Evolutionary conservation across 176 grass and related monocot species (phyloP).

Genomic region (Carex cristatella): DNA sequence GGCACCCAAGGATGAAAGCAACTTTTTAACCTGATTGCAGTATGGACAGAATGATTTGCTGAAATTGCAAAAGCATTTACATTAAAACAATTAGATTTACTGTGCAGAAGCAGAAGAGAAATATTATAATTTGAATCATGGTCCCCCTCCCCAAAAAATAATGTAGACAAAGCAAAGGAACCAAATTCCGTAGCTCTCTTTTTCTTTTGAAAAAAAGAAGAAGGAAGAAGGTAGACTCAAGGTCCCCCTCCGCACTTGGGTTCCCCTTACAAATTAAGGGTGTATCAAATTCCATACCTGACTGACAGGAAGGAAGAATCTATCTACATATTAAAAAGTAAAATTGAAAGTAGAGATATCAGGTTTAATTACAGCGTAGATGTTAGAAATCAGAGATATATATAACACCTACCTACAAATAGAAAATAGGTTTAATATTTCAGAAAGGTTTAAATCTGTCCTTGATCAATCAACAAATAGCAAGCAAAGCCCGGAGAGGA

Average conservation of each 20-base stretch:
- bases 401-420: too few relatives aligned
- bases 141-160: not conserved
- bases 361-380: not conserved
- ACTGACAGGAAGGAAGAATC: too few relatives aligned
- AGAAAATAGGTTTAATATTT: not conserved
- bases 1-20: constrained; percentile 27
- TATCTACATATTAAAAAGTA: not conserved
- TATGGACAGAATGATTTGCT: constrained; percentile 39
- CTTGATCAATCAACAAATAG: not conserved
- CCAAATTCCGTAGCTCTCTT: not conserved
- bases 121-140: not conserved
- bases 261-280: not conserved
- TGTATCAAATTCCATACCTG: not conserved
- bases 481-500: not conserved
- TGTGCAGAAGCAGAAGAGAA: not conserved
- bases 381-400: not conserved
- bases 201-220: not conserved
- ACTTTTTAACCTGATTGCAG: constrained; percentile 29
- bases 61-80: constrained; percentile 9
- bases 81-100: not conserved
- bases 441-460: not conserved
- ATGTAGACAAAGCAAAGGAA: not conserved
- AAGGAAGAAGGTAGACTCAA: not conserved
- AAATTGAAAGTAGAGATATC: not conserved
- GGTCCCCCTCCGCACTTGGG: not conserved